phyloP scores from a whole-genome alignment of 2,329 filamentous ascomycete species.

The Lecanicillium sp. region DNA sequence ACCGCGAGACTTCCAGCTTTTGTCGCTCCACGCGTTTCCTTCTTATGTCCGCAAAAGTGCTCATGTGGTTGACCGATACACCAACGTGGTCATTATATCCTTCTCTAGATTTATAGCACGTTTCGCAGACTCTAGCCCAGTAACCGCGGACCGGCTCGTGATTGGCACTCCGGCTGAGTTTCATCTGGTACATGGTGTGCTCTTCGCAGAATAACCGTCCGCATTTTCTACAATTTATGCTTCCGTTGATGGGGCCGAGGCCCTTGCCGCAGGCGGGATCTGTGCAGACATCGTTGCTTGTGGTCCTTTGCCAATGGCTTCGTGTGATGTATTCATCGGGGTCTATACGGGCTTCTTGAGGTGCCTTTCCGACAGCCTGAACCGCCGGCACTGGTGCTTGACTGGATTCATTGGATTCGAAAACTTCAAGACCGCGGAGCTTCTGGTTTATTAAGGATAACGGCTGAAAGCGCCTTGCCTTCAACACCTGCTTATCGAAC shows the following conservation, averaged over 20 bases:
- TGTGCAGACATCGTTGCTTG: conserved; percentile 69
- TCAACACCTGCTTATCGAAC: conserved; percentile 91
- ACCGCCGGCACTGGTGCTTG: conserved; percentile 23
- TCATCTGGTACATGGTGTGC: conserved; percentile 99
- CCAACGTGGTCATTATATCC: conserved; percentile 90
- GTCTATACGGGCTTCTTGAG: conserved; percentile 45
- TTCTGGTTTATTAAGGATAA: conserved; percentile 90
- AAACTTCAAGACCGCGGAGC: conserved; percentile 83
- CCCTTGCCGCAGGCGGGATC: conserved; percentile 79
- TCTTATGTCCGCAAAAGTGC: conserved; percentile 61
- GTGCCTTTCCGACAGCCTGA: conserved; percentile 29
- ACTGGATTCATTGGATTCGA: conserved; percentile 76
- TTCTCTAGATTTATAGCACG: conserved; percentile 94
- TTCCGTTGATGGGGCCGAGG: conserved; percentile 71
- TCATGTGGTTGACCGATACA: conserved; percentile 60
- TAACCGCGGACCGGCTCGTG: conserved; percentile 85
- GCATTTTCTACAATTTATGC: conserved; percentile 88
- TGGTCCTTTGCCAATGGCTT: conserved; percentile 78
- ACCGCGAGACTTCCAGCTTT: conserved; percentile 75
- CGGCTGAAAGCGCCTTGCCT: conserved; percentile 88
- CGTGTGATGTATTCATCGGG: conserved; percentile 86
- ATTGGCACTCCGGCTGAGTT: conserved; percentile 77
- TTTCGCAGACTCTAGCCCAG: conserved; percentile 95
- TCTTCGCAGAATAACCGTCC: conserved; percentile 92
- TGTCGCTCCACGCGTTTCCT: conserved; percentile 74